Evolutionary conservation across 441 rosid genomes (phyloP).

Genomic region (Omphalea diandra): DNA sequence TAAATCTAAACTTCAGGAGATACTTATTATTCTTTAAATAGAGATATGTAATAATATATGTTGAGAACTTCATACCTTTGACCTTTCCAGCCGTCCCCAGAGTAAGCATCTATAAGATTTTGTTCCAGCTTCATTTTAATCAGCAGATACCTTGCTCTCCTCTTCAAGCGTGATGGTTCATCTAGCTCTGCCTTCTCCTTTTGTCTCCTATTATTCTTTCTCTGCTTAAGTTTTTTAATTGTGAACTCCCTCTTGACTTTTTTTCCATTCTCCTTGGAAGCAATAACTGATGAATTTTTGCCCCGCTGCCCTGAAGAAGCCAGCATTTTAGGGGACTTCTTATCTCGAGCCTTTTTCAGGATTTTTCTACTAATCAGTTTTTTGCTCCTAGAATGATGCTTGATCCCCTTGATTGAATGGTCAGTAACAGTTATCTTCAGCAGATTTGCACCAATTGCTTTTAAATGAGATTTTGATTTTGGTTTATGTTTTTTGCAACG

Average conservation of each 20-base stretch:
- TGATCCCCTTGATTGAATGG: slow-evolving; percentile 27
- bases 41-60: slow-evolving; percentile 1
- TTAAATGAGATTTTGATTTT: slow-evolving; percentile 38
- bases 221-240: slow-evolving; percentile 42
- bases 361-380: slow-evolving; percentile 24
- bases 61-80: slow-evolving; percentile 61
- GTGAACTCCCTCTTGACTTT: slow-evolving; percentile 29
- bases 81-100: slow-evolving; percentile 99
- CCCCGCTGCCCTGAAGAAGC: slow-evolving; percentile 26
- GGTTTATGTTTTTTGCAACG: slow-evolving; percentile 37
- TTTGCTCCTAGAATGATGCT: slow-evolving; percentile 27
- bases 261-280: slow-evolving; percentile 30
- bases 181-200: slow-evolving; percentile 55
- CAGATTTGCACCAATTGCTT: slow-evolving; percentile 32
- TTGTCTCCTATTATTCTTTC: slow-evolving; percentile 50
- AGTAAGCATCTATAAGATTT: slow-evolving; percentile 97
- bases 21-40: slow-evolving; percentile 1
- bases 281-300: slow-evolving; percentile 19
- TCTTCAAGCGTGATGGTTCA: slow-evolving; percentile 79
- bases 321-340: slow-evolving; percentile 37
- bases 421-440: slow-evolving; percentile 27
- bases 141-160: slow-evolving; percentile 82
- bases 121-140: slow-evolving; percentile 96
- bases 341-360: slow-evolving; percentile 30
- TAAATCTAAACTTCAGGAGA: background rate